Evolutionary conservation across 345 rosid species (phyloP).

Genomic region (Brassica napus): DNA sequence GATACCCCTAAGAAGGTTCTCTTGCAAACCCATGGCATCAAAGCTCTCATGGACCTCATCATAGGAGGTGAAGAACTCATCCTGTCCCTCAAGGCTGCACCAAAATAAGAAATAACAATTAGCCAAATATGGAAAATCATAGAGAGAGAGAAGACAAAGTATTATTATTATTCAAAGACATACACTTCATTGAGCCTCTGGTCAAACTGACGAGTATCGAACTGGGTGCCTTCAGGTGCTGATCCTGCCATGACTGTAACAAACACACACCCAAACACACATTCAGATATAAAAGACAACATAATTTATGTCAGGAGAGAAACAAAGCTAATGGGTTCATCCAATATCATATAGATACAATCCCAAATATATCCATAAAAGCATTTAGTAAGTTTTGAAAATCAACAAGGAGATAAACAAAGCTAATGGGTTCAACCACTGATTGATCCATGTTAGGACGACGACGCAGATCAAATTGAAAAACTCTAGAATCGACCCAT

Average conservation of each 20-base stretch:
- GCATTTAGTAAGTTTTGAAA: neutral
- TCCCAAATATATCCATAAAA: neutral
- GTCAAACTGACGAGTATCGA: neutral
- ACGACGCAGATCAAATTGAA: neutral
- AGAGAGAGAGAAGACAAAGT: neutral
- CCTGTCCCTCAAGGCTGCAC: slow-evolving; percentile 55
- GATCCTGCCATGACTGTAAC: neutral
- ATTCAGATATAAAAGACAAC: neutral
- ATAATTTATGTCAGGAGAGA: neutral
- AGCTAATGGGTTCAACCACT: neutral
- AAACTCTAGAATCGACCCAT: neutral
- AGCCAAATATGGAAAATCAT: neutral
- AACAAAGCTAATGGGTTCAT: neutral
- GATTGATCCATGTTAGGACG: neutral
- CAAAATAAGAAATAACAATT: neutral
- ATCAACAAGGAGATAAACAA: neutral
- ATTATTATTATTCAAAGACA: neutral
- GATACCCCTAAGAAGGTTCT: slow-evolving; percentile 82
- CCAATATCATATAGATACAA: neutral
- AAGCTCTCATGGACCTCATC: slow-evolving; percentile 74
- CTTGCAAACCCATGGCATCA: slow-evolving; percentile 76
- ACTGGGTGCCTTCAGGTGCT: neutral
- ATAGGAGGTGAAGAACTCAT: slow-evolving; percentile 68
- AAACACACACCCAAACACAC: neutral
- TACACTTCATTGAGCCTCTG: neutral